phyloP scores from a whole-genome alignment of 208 protist genomes.

The Phytomonas serpens region DNA sequence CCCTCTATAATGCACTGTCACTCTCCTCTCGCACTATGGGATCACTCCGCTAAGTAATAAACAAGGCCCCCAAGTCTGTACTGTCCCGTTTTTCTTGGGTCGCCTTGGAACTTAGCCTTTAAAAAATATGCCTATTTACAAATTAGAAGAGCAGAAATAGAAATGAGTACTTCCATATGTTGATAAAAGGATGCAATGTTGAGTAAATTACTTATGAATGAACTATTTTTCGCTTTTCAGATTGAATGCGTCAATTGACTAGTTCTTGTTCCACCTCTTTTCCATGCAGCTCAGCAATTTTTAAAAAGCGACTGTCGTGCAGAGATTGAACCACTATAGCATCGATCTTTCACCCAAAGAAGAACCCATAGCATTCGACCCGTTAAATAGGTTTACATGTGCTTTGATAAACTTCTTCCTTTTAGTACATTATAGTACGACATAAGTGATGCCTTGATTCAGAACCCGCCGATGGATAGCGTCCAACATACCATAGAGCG shows the following conservation, averaged over 20 bases:
- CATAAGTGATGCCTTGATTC: constrained; percentile 52
- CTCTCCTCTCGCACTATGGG: background rate
- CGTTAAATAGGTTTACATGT: background rate
- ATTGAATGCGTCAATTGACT: background rate
- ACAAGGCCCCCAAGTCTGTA: background rate
- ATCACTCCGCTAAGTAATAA: background rate
- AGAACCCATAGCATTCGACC: background rate
- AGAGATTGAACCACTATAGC: background rate
- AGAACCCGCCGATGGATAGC: constrained; percentile 20
- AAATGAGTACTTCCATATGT: background rate
- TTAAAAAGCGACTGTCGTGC: background rate
- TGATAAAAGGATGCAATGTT: background rate
- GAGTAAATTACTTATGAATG: background rate
- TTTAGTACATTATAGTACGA: constrained; percentile 56
- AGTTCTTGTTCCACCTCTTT: background rate
- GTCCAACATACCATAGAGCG: constrained; percentile 71
- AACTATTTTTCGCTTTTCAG: background rate
- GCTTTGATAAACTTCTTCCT: background rate
- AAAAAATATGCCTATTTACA: background rate
- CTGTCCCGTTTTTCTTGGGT: background rate
- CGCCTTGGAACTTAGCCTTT: background rate
- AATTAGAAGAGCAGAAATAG: background rate
- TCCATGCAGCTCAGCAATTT: background rate
- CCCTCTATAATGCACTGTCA: background rate
- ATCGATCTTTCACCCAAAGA: background rate